Evolutionary conservation across 192 early-diverging fungal genomes (phyloP).

Genomic region (Coemansia sp.): DNA sequence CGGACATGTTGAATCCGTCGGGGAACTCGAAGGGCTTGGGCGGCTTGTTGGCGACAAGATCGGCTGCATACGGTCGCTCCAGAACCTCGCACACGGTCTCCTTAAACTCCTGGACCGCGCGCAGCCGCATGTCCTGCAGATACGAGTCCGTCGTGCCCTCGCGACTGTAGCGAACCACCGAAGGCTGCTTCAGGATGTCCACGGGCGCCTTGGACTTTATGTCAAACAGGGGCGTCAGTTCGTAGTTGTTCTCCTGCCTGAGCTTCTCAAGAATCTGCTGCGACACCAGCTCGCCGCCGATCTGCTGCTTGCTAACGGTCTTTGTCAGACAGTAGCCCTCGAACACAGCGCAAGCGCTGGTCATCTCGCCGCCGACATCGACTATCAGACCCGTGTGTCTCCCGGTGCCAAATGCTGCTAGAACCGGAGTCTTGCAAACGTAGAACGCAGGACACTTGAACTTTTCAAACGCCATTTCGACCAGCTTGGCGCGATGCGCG

Average conservation of each 20-base stretch:
- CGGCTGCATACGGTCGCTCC: slow-evolving; percentile 30
- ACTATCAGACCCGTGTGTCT: slow-evolving; percentile 83
- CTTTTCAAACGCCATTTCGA: slow-evolving; percentile 94
- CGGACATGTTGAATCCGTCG: slow-evolving; percentile 83
- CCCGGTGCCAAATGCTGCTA: slow-evolving; percentile 92
- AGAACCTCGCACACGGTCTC: slow-evolving; percentile 84
- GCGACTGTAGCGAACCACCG: slow-evolving; percentile 29
- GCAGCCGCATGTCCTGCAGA: slow-evolving; percentile 70
- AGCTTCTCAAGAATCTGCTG: slow-evolving; percentile 67
- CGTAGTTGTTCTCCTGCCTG: slow-evolving; percentile 57
- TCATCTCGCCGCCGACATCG: slow-evolving; percentile 84
- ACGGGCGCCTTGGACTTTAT: slow-evolving; percentile 73
- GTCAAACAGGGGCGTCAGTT: slow-evolving; percentile 80
- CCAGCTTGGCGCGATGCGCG: slow-evolving; percentile 78
- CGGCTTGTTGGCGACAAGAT: slow-evolving; percentile 58
- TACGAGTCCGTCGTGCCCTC: slow-evolving; percentile 53
- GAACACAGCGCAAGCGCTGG: slow-evolving; percentile 92
- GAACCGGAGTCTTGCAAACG: slow-evolving; percentile 85
- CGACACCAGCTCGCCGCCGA: slow-evolving; percentile 84
- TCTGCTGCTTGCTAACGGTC: slow-evolving; percentile 59
- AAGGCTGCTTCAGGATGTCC: slow-evolving; percentile 65
- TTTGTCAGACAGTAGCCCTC: slow-evolving; percentile 96
- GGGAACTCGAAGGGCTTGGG: slow-evolving; percentile 92
- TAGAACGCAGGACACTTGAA: slow-evolving; percentile 92
- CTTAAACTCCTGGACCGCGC: slow-evolving; percentile 89